Evolutionary conservation across 331 rosid genomes (phyloP), one percentile per base, ranked within the genome.

Genomic region (Acacia pycnantha): DNA sequence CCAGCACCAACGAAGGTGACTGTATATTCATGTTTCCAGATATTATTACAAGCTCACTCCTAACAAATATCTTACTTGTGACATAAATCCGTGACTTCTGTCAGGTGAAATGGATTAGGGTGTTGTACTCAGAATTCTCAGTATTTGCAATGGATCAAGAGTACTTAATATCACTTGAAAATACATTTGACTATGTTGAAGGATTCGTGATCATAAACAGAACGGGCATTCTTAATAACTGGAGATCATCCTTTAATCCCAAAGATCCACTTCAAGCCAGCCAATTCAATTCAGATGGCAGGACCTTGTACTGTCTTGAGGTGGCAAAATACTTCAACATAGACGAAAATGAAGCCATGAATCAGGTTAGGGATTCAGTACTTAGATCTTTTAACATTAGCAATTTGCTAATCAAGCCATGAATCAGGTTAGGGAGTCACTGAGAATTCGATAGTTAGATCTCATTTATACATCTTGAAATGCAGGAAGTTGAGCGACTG

Each of bases 101-200:
- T 40, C 89, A 93, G 98, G 98, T 92, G 82, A 96, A 92, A 88
- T 96, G 99, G 99, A 92, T 96, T 31, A 87, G 95, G 73, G 89
- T 89, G 82, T 85, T 96, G 8, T 96, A 96, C 91, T 94, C 97
- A 48, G 93, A 96, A 71, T 96, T 96, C 87, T 82, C 90, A 47
- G 65, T 9, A 48, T 94, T 96, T 86, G 37, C 94, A 53, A 85
- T 79, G 76, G 98, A 96, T 84, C 98, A 96, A 94, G 99, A 96
- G 86, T 44, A 83, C 74, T 86, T 96, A 67, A 88, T 96, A 90
- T 91, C 98, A 71, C 85, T 94, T 62, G 83, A 83, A 72, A 78
- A 91, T 79, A 88, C 94, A 79, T 91, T 96, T 67, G 97, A 94
- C 77, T 96, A 96, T 29, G 68, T 96, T 67, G 99, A 96, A 90